A percentile compares a stretch with the other conserved stretches of the same genome.
phyloP scores from a whole-genome alignment of 352 stramenopile genomes.

The Globisporangium iwayamae region DNA sequence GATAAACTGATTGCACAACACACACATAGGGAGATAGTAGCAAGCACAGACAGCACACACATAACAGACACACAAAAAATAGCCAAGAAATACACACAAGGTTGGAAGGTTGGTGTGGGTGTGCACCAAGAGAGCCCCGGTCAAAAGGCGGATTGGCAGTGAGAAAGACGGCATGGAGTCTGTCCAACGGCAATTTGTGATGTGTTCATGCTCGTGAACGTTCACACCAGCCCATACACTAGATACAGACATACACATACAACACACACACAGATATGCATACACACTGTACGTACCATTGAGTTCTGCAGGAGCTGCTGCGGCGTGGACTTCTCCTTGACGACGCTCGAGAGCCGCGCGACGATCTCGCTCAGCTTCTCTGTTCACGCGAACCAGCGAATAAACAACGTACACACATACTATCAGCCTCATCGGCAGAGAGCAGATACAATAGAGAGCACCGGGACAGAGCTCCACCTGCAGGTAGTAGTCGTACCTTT shows the following conservation, averaged over 20 bases:
- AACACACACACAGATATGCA: not conserved
- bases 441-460: not conserved
- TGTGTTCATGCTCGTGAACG: not conserved
- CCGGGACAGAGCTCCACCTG: not conserved
- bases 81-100: conserved; percentile 18
- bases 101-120: too few relatives aligned
- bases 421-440: not conserved
- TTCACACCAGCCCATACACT: not conserved
- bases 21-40: not conserved
- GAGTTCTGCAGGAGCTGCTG: conserved; percentile 25
- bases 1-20: conserved; percentile 34
- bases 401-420: not conserved
- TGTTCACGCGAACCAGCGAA: not conserved
- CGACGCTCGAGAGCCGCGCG: conserved; percentile 54
- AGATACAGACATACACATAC: not conserved
- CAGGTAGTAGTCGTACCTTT: conserved; percentile 10
- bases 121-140: conserved; percentile 6
- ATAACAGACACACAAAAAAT: conserved; percentile 11
- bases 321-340: conserved; percentile 55
- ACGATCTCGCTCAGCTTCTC: conserved; percentile 52
- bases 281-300: conserved; percentile 4
- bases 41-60: conserved; percentile 23
- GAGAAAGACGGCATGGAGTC: conserved; percentile 8
- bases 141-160: not conserved
- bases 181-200: not conserved